phyloP scores from a whole-genome alignment of 108 stramenopile genomes.

The Nannochloropsis gaditana region DNA sequence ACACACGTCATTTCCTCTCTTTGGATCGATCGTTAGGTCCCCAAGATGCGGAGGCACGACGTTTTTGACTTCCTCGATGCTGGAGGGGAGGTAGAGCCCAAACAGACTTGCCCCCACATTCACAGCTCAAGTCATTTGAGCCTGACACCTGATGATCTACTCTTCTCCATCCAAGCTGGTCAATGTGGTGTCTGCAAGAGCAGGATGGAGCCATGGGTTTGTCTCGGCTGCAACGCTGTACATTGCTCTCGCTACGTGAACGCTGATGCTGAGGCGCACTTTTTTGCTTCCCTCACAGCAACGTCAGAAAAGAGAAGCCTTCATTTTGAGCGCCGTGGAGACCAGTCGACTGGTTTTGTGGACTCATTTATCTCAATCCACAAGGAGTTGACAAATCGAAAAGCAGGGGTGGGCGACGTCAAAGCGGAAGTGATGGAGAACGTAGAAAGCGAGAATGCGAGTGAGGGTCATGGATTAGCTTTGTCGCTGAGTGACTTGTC shows the following conservation, averaged over 20 bases:
- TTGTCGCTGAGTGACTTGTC: conserved; percentile 20
- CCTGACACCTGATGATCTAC: background rate
- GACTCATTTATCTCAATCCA: too few species aligned
- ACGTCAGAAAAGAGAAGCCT: background rate
- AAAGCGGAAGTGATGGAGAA: background rate
- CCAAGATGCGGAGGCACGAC: too few species aligned
- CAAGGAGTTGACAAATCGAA: background rate
- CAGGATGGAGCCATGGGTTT: background rate
- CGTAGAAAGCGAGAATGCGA: background rate
- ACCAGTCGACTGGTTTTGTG: background rate
- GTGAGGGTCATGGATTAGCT: background rate
- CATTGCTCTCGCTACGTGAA: conserved; percentile 17
- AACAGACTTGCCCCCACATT: background rate
- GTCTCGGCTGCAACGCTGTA: background rate
- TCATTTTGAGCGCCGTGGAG: background rate
- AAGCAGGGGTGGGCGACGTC: background rate
- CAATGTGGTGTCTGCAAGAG: background rate
- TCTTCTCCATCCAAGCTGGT: background rate
- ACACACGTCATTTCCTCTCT: too few species aligned
- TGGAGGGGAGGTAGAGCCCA: conserved; percentile 9
- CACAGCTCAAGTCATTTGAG: background rate
- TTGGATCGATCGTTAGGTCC: too few species aligned
- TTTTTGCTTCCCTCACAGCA: conserved; percentile 1
- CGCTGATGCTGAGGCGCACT: conserved; percentile 16
- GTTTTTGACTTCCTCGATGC: background rate